Base-by-base conservation (phyloP, 257 asterid species). In the Nicotiana benthamiana region DNA sequence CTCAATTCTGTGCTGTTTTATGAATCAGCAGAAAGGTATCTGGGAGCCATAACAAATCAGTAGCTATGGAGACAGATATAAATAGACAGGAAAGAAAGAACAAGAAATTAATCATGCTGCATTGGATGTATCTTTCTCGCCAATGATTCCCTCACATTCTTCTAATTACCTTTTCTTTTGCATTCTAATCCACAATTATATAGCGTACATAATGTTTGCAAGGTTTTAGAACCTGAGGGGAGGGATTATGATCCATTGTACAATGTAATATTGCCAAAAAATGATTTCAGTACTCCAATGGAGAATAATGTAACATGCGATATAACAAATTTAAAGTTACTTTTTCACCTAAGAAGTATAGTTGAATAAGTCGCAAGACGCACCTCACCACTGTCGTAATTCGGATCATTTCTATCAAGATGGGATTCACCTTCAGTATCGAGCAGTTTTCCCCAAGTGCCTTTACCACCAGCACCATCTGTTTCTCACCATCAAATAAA, bases 391-490 rank as follows among this genome's bases (percentile, higher is more conserved):
- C 99, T 95, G 84, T 93, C 97, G 66, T 95, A 95, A 91, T 95
- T 95, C 83, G 98, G 99, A 85, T 93, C 99, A 82, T 93, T 95
- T 27, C 87, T 87, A 83, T 95, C 99, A 61, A 92, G 82, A 79
- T 22, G 88, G 75, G 91, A 83, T n/a, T 84, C 97, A 75, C 88
- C 94, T 79, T 86, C 94, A 75, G 97, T 92, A 84, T 96, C 99
- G 28, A 96, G 93, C 72, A 96, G 86, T 79, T 92, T 96, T 74
- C 98, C 98, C 99, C 99, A 96, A 53, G 98, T 90, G 76, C 99
- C 99, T 91, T 96, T 96, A 74, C 99, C 99, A 51, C 99, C 99
- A 82, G 90, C 99, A 62, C 99, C 99, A 90, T 96, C 99, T 96
- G 87, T 87, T 65, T 79, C 78, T 26, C 78, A 75, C 67, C 88